phyloP scores from a whole-genome alignment of 495 filamentous ascomycete genomes.

The Stereocaulon alpinum region DNA sequence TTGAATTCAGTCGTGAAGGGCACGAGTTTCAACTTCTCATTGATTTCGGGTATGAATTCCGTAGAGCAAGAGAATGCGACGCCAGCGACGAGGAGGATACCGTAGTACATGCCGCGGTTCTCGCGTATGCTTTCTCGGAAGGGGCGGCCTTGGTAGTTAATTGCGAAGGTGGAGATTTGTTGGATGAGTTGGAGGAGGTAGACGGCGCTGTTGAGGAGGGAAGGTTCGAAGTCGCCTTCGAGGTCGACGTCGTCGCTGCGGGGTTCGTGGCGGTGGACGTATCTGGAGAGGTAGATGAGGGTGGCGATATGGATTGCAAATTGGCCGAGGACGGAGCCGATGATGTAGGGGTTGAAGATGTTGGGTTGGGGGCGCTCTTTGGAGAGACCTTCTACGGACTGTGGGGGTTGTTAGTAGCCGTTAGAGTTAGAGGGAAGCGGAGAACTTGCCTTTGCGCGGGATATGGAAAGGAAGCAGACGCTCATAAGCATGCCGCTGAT shows the following conservation, averaged over 20 bases:
- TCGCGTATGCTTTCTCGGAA: conserved; percentile 94
- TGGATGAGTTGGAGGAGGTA: conserved; percentile 98
- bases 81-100: conserved; percentile 73
- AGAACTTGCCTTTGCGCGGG: conserved; percentile 63
- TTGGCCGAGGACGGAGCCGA: conserved; percentile 92
- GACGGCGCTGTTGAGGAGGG: conserved; percentile 89
- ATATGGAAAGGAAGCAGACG: conserved; percentile 97
- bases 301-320: conserved; percentile 95
- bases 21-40: conserved; percentile 84
- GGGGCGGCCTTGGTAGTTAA: conserved; percentile 98
- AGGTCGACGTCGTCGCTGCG: conserved; percentile 69
- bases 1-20: conserved; percentile 92
- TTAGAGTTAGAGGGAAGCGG: background rate
- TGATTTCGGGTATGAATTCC: conserved; percentile 91
- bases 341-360: conserved; percentile 99
- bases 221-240: conserved; percentile 89
- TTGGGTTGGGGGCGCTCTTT: conserved; percentile 97
- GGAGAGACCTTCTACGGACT: conserved; percentile 86
- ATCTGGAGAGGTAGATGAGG: conserved; percentile 85
- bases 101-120: conserved; percentile 97
- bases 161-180: conserved; percentile 97
- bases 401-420: conserved; percentile 21
- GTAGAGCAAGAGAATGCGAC: conserved; percentile 95
- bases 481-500: conserved; percentile 99
- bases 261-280: conserved; percentile 72